A percentile compares a stretch with the other conserved stretches of the same genome.
Conservation (phyloP, 306 rosid species). For the Abrus pulchellus region DNA sequence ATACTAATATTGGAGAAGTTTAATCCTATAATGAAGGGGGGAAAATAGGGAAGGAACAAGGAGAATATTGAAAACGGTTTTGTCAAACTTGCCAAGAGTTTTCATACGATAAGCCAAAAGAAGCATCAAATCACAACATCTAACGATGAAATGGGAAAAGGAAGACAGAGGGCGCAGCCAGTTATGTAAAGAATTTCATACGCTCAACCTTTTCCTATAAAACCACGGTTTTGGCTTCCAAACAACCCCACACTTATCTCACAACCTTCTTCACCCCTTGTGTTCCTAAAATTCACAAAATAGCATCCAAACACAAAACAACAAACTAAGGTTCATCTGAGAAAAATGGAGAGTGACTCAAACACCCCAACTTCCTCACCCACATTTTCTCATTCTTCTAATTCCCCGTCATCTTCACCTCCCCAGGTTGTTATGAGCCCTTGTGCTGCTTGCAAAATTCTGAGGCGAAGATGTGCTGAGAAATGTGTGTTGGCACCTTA, state of each 20-base stretch:
- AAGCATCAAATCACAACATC: constrained; percentile 51
- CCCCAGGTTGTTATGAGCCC: constrained; percentile 70
- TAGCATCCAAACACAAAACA: constrained; percentile 25
- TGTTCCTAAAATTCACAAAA: constrained; percentile 10
- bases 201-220: constrained; percentile 46
- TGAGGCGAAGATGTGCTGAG: constrained; percentile 85
- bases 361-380: constrained; percentile 47
- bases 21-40: not conserved
- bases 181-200: constrained; percentile 44
- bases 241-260: constrained; percentile 51
- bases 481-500: constrained; percentile 94
- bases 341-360: constrained; percentile 60
- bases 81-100: constrained; percentile 52
- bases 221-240: constrained; percentile 40
- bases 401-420: constrained; percentile 47
- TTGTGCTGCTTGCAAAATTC: constrained; percentile 92
- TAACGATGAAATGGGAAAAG: constrained; percentile 53
- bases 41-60: not conserved
- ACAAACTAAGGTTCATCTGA: not conserved
- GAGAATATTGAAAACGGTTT: constrained; percentile 15
- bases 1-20: too few relatives aligned
- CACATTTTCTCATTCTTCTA: constrained; percentile 49
- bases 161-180: constrained; percentile 48
- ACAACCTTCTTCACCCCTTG: not conserved
- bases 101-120: constrained; percentile 56